Percentiles rank a stretch among this genome's conserved stretches.
These are phyloP conservation scores for Hanseniaspora sp. DNA, from an alignment of 1,139 yeast genomes.

Conservation along the genomic window DNA sequence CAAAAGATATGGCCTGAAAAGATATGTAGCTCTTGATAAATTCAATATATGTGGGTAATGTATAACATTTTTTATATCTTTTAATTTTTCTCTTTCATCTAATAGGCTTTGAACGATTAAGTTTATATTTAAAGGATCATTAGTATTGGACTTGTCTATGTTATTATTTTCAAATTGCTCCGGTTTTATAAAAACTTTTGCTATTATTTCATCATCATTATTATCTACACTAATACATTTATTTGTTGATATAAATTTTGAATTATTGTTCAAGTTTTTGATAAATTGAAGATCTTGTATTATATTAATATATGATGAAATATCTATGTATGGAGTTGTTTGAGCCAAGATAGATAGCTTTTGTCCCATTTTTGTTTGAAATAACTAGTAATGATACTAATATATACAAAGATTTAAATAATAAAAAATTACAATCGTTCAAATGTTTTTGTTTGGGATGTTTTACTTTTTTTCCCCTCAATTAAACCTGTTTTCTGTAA, in stretches of 20 bases:
- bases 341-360: conserved; percentile 78
- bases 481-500: too few species aligned
- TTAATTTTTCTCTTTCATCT: conserved; percentile 28
- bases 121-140: neutral
- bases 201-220: conserved; percentile 52
- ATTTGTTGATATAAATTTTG: conserved; percentile 47
- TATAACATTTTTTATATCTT: conserved; percentile 50
- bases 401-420: too few species aligned
- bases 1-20: conserved; percentile 69
- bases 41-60: conserved; percentile 69
- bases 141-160: conserved; percentile 26
- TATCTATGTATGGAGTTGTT: conserved; percentile 81
- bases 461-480: too few species aligned
- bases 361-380: conserved; percentile 53
- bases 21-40: conserved; percentile 84
- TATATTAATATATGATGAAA: conserved; percentile 79
- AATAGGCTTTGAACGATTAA: conserved; percentile 21
- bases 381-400: too few species aligned
- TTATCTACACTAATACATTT: conserved; percentile 67
- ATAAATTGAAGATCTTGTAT: conserved; percentile 64
- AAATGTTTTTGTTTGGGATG: too few species aligned
- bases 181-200: conserved; percentile 77
- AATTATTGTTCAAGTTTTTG: conserved; percentile 41
- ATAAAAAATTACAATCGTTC: too few species aligned
- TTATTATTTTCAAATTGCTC: conserved; percentile 26